Conservation (phyloP, 805 yeast species). For the Candida vartiovaarae region DNA sequence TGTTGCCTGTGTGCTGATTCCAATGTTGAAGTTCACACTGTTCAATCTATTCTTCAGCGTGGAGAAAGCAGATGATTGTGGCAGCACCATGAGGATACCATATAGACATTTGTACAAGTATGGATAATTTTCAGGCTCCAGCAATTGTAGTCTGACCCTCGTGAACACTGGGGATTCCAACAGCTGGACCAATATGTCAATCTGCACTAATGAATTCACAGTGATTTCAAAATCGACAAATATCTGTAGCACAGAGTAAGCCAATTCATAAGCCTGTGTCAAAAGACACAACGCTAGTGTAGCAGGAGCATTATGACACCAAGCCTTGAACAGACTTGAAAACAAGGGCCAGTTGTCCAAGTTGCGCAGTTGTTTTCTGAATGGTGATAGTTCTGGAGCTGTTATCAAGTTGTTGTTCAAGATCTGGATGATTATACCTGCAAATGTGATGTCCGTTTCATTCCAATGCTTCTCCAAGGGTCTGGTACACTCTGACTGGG, state of each 20-base stretch:
- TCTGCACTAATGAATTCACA: conserved; percentile 71
- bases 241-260: conserved; percentile 74
- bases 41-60: conserved; percentile 68
- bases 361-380: conserved; percentile 62
- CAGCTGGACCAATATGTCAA: conserved; percentile 84
- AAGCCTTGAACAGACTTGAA: conserved; percentile 70
- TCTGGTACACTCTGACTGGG: conserved; percentile 76
- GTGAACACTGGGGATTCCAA: conserved; percentile 92
- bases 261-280: conserved; percentile 83
- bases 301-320: conserved; percentile 91
- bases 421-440: conserved; percentile 77
- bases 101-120: conserved; percentile 80
- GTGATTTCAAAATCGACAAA: conserved; percentile 78
- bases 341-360: conserved; percentile 69
- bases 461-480: conserved; percentile 65
- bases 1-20: background rate
- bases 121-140: conserved; percentile 80
- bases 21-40: conserved; percentile 31
- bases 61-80: conserved; percentile 89
- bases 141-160: conserved; percentile 74
- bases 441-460: conserved; percentile 59
- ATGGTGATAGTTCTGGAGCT: conserved; percentile 67
- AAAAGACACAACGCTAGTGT: conserved; percentile 77
- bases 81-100: conserved; percentile 88
- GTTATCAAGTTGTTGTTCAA: conserved; percentile 80